phyloP scores from a whole-genome alignment of 2,329 filamentous ascomycete species.

The Escovopsis weberi region DNA sequence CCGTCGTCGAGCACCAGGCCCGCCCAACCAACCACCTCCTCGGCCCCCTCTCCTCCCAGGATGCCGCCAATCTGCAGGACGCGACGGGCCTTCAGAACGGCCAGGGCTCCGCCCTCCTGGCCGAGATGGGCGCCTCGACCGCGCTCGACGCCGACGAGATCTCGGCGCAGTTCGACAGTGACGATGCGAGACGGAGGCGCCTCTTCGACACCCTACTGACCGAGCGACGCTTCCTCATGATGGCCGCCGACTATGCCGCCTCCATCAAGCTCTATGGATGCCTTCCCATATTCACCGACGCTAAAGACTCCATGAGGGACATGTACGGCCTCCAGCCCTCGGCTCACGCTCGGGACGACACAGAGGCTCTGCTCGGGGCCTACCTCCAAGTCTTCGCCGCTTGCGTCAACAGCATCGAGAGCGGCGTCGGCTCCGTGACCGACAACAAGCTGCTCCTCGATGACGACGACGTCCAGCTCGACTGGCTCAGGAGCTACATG shows the following conservation, averaged over 20 bases:
- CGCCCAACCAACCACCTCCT: conserved; percentile 60
- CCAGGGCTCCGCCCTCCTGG: conserved; percentile 41
- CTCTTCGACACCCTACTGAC: conserved; percentile 57
- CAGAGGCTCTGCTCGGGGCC: conserved; percentile 31
- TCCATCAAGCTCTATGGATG: conserved; percentile 30
- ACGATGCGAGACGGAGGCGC: conserved; percentile 48
- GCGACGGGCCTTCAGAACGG: conserved; percentile 52
- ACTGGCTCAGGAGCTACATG: conserved; percentile 49
- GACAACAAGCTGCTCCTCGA: conserved; percentile 32
- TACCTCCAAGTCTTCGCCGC: conserved; percentile 33
- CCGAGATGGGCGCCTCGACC: conserved; percentile 32
- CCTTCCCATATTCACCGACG: conserved; percentile 20
- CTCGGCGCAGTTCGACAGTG: conserved; percentile 45
- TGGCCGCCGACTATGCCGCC: conserved; percentile 42
- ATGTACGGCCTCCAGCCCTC: conserved; percentile 16
- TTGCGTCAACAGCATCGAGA: conserved; percentile 34
- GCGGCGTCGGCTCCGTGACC: conserved; percentile 34
- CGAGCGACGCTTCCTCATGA: conserved; percentile 55
- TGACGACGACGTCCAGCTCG: conserved; percentile 37
- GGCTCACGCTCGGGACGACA: conserved; percentile 18
- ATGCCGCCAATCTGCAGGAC: conserved; percentile 60
- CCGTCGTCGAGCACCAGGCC: conserved; percentile 70
- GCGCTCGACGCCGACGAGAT: conserved; percentile 39
- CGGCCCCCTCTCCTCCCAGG: conserved; percentile 60
- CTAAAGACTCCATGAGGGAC: conserved; percentile 14